phyloP scores from a whole-genome alignment of 306 rosid species.

The Gastrolobium bilobum region DNA sequence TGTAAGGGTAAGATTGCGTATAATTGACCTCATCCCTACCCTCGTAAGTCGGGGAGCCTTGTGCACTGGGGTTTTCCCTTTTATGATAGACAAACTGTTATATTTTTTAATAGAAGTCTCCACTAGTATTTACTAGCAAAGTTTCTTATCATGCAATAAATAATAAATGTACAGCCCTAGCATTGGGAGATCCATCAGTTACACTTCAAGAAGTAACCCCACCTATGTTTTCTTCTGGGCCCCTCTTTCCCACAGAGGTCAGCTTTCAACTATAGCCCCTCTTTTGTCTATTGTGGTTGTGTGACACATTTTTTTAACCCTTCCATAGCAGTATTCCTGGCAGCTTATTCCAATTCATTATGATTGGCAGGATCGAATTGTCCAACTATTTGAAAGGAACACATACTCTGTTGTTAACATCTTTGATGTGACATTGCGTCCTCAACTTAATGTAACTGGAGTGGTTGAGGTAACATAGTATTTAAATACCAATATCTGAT shows the following conservation, averaged over 20 bases:
- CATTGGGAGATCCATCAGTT: conserved; percentile 90
- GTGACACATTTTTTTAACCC: conserved; percentile 15
- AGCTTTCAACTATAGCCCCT: conserved; percentile 32
- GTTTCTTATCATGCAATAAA: conserved; percentile 47
- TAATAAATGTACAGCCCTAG: conserved; percentile 71
- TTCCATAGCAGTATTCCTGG: conserved; percentile 7
- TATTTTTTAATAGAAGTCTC: not conserved
- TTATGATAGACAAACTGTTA: not conserved
- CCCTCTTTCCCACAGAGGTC: conserved; percentile 95
- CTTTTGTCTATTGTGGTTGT: conserved; percentile 26
- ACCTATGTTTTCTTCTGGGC: conserved; percentile 65
- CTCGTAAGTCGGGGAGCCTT: too few relatives aligned
- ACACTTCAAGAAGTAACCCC: conserved; percentile 90
- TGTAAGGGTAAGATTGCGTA: too few relatives aligned
- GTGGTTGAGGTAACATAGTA: conserved; percentile 80
- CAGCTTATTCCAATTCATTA: conserved; percentile 35
- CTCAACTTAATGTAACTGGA: conserved; percentile 92
- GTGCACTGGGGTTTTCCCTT: not conserved
- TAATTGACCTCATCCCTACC: too few relatives aligned
- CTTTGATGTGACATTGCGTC: conserved; percentile 92
- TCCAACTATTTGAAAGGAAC: conserved; percentile 84
- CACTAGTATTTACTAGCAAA: conserved; percentile 28
- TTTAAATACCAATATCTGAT: conserved; percentile 19
- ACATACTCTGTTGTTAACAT: conserved; percentile 95
- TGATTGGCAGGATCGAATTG: conserved; percentile 81